Evolutionary conservation across 2,329 filamentous ascomycete genomes (phyloP).

Genomic region (Microdochium paspali): DNA sequence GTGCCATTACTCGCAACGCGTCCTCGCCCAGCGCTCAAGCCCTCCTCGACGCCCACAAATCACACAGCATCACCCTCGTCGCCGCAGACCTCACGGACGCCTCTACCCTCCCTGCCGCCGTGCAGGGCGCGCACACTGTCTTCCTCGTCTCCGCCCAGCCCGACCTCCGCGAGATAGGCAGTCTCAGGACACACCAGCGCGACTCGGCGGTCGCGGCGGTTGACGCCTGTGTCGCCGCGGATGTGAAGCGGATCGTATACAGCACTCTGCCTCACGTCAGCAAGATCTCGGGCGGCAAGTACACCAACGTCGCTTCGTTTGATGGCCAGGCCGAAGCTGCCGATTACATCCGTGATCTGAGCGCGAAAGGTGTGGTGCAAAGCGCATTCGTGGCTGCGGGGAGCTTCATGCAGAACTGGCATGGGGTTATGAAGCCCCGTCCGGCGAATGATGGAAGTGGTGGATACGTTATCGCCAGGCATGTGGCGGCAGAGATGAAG

Average conservation of each 20-base stretch:
- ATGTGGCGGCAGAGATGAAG: background rate
- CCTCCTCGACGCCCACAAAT: too few species aligned
- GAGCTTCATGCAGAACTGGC: conserved; percentile 1
- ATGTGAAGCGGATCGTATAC: background rate
- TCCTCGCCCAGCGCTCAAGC: background rate
- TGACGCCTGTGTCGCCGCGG: background rate
- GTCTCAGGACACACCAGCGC: background rate
- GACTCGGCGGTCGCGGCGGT: background rate
- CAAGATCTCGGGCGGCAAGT: background rate
- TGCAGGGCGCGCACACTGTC: background rate
- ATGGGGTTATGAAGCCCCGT: background rate
- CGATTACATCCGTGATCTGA: background rate
- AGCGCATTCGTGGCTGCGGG: background rate
- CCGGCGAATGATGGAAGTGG: background rate
- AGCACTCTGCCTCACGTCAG: background rate
- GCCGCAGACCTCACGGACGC: background rate
- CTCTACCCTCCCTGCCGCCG: background rate
- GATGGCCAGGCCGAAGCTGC: background rate
- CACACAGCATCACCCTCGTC: background rate
- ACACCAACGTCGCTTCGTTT: background rate
- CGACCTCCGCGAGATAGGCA: background rate
- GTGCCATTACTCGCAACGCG: background rate
- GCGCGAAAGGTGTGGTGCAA: background rate
- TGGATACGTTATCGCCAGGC: background rate
- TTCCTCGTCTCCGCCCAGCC: background rate